phyloP scores from a whole-genome alignment of 2,329 filamentous ascomycete genomes.

The Venturia nashicola region DNA sequence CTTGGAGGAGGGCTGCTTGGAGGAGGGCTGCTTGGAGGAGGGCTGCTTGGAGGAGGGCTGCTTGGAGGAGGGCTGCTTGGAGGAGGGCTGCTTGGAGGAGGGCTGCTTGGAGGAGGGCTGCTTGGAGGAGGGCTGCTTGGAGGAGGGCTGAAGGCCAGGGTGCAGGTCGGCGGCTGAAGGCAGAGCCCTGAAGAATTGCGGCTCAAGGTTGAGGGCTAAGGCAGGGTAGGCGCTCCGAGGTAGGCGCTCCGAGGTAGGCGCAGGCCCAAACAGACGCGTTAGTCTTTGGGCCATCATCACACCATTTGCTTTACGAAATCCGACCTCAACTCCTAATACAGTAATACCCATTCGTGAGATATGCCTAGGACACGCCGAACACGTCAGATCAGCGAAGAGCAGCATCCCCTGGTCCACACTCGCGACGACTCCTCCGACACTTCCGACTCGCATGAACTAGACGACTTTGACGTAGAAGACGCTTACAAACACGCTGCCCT shows the following conservation, averaged over 20 bases:
- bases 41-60: too few relatives aligned
- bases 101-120: too few relatives aligned
- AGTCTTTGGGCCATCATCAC: background rate
- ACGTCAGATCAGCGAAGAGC: background rate
- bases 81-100: too few relatives aligned
- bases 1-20: too few relatives aligned
- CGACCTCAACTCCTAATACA: background rate
- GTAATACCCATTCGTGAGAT: background rate
- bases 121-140: too few relatives aligned
- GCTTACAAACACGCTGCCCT: conserved; percentile 1
- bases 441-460: conserved; percentile 3
- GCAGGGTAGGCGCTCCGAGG: too few relatives aligned
- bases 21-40: too few relatives aligned
- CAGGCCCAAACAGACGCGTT: background rate
- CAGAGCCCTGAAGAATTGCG: background rate
- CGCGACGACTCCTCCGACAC: background rate
- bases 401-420: background rate
- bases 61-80: too few relatives aligned
- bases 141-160: too few relatives aligned
- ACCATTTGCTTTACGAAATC: background rate
- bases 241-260: too few relatives aligned
- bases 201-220: too few relatives aligned
- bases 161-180: too few relatives aligned
- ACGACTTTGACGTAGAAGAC: conserved; percentile 4
- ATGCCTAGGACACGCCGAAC: conserved; percentile 9